A percentile compares a stretch with the other conserved stretches of the same genome.
These are phyloP conservation scores for Paragyromitra xinjiangensis DNA, from an alignment of 495 filamentous ascomycete genomes.

Conservation along the genomic window DNA sequence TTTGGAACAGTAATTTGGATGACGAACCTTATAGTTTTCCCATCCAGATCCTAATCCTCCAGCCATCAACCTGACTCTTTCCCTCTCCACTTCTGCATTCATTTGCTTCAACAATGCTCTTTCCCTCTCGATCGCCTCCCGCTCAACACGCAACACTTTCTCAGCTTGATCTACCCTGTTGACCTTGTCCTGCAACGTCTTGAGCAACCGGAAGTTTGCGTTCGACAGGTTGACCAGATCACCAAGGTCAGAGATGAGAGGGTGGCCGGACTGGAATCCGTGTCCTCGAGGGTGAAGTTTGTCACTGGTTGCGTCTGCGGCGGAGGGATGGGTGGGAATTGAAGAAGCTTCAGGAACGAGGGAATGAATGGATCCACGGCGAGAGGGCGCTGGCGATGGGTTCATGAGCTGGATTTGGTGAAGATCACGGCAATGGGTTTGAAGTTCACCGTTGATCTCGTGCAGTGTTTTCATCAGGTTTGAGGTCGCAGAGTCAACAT, in stretches of 20 bases:
- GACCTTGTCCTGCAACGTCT: slow-evolving; percentile 52
- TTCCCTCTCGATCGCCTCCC: slow-evolving; percentile 44
- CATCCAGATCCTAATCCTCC: slow-evolving; percentile 34
- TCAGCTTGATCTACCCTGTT: slow-evolving; percentile 52
- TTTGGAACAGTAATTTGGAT: background rate
- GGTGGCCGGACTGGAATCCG: slow-evolving; percentile 46
- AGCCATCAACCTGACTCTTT: slow-evolving; percentile 41
- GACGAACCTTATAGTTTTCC: slow-evolving; percentile 39
- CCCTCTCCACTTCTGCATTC: slow-evolving; percentile 42
- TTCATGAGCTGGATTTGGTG: slow-evolving; percentile 48
- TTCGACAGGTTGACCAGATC: slow-evolving; percentile 46
- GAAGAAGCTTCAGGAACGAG: slow-evolving; percentile 1
- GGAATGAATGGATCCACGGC: slow-evolving; percentile 27
- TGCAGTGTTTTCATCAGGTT: slow-evolving; percentile 36
- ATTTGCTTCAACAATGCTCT: slow-evolving; percentile 30
- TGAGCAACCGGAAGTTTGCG: slow-evolving; percentile 51
- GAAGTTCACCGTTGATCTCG: slow-evolving; percentile 40
- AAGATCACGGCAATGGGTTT: slow-evolving; percentile 42
- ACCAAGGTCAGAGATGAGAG: slow-evolving; percentile 47
- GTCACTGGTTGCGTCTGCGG: background rate
- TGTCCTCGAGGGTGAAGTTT: slow-evolving; percentile 1
- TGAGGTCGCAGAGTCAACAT: slow-evolving; percentile 25
- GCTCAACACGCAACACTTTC: slow-evolving; percentile 44
- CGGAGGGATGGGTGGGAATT: background rate
- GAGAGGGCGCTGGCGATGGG: slow-evolving; percentile 44